A percentile compares a stretch with the other conserved stretches of the same genome.
Evolutionary conservation across 176 grass and related monocot species (phyloP).

Genomic region (Eleusine indica): DNA sequence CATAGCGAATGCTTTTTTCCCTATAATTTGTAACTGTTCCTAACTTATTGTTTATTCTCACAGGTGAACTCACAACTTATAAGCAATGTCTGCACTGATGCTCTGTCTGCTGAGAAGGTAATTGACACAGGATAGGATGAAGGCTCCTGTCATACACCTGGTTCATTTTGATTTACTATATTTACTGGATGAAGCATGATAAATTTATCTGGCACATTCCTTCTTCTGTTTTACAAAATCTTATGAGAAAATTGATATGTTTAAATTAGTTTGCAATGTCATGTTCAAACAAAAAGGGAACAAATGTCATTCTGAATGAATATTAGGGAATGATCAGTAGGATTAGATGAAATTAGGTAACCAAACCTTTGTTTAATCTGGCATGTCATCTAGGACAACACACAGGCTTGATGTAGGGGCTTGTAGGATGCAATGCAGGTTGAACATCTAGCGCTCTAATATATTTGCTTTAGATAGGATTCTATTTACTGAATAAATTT

Average conservation of each 20-base stretch:
- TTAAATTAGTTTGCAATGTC: neutral
- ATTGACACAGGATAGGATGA: conserved; percentile 5
- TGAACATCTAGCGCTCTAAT: neutral
- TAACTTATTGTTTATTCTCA: conserved; percentile 38
- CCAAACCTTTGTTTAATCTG: neutral
- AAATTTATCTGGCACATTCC: neutral
- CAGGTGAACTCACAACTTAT: conserved; percentile 99
- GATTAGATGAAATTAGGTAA: neutral
- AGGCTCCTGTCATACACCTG: neutral
- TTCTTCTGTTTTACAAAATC: conserved; percentile 3
- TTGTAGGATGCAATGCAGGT: neutral
- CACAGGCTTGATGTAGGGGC: neutral
- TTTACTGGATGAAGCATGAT: neutral
- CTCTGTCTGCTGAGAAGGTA: conserved; percentile 99
- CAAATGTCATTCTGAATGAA: neutral
- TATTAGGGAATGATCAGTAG: neutral
- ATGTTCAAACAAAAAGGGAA: too few species aligned
- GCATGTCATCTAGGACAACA: neutral
- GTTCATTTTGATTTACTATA: conserved; percentile 20
- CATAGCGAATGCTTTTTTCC: neutral
- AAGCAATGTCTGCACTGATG: conserved; percentile 97
- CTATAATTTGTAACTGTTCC: neutral
- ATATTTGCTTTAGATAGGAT: neutral
- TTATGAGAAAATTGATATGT: neutral
- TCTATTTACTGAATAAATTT: conserved; percentile 23